Base-by-base conservation (phyloP, 1,284 basidiomycete genomes). In the Pholiota adiposa region DNA sequence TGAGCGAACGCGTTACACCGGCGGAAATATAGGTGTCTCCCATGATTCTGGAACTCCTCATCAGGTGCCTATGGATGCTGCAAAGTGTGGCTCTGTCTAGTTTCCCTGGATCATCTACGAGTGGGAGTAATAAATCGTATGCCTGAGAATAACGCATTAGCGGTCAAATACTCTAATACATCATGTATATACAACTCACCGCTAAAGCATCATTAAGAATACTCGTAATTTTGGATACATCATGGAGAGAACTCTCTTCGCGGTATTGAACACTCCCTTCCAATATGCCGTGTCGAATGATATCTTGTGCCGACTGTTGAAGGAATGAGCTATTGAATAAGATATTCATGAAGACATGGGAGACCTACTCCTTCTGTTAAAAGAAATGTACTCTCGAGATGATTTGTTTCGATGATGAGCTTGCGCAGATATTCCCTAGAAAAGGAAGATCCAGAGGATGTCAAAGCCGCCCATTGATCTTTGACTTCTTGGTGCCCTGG, bases 1-100 rank as follows among this genome's bases (percentile, higher is more conserved):
- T 76, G 19, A 69, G 64, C 25, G 71, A 67, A 2, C 77, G 72
- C 9, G 75, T 79, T 31, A 59, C 62, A 7, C 78, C 79, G 5
- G 73, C 68, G 23, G 78, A 71, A 52, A 72, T 61, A 43, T 77
- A 79, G 56, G 62, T 63, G 9, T 27, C 33, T 23, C 62, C 48
- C 19, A 34, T 33, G 33, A 70, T 69, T 51, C 63, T 68, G 51
- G 65, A 70, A n/a, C 65, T 72, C 43, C 63, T 67, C 72, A 74
- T 72, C 34, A 74, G 61, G 21, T 51, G 56, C 36, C 61, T 54
- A 51, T 72, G 71, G 21, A 72, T 68, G 40, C 58, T 36, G 56
- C 69, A 66, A 40, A 70, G 56, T 4, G 44, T 41, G 31, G 62
- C 60, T 23, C 57, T 60, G 41, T 63, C 41, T 14, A 72, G 64